A percentile compares a stretch with the other conserved stretches of the same genome.
Evolutionary conservation across 371 early-diverging fungal species (phyloP).

Genomic region (Apophysomyces ossiformis): DNA sequence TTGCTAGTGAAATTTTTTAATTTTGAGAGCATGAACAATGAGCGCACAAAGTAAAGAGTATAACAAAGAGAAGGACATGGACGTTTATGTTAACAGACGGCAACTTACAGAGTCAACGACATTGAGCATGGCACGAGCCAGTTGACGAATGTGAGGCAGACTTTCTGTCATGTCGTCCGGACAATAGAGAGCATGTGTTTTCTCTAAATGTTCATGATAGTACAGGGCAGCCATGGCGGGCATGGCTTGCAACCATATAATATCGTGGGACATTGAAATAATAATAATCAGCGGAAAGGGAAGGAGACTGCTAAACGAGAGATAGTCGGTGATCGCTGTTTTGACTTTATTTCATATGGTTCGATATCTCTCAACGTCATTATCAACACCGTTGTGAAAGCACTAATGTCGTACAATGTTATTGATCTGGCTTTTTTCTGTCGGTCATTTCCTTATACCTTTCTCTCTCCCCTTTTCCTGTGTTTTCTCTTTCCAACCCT

Average conservation of each 20-base stretch:
- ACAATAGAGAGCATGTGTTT: constrained; percentile 20
- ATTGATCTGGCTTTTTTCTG: constrained; percentile 10
- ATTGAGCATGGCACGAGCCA: constrained; percentile 16
- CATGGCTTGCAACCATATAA: not conserved
- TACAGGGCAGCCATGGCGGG: constrained; percentile 23
- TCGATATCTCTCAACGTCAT: not conserved
- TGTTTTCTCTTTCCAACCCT: not conserved
- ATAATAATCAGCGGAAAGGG: not conserved
- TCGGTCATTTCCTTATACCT: constrained; percentile 1
- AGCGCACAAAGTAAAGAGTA: not conserved
- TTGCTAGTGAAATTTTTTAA: not conserved
- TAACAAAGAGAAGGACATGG: not conserved
- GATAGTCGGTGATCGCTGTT: not conserved
- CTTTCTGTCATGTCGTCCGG: constrained; percentile 14
- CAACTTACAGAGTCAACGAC: constrained; percentile 18
- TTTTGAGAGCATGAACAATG: not conserved
- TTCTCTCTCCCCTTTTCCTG: not conserved
- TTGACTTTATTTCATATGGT: not conserved
- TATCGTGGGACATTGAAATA: not conserved
- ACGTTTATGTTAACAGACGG: too few relatives aligned
- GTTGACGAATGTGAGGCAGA: constrained; percentile 13
- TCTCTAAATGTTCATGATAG: constrained; percentile 14
- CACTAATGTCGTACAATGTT: constrained; percentile 6
- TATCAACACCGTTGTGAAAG: not conserved
- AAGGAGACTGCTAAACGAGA: not conserved